Evolutionary conservation across 345 rosid genomes (phyloP).

Genomic region (Jatropha curcas): DNA sequence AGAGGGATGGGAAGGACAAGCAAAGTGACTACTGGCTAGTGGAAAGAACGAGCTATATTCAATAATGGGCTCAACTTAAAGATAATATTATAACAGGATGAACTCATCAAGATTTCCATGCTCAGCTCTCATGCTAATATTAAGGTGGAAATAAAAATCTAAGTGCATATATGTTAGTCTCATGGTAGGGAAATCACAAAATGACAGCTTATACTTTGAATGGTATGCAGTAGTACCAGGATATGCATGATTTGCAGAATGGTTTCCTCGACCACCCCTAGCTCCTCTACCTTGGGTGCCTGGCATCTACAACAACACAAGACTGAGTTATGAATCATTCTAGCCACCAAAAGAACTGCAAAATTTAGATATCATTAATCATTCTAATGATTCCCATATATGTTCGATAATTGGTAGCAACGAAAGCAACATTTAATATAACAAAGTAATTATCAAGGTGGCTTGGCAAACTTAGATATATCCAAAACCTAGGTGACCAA

Average conservation of each 20-base stretch:
- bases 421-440: background rate
- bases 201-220: no score
- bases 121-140: no score
- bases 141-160: background rate
- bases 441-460: background rate
- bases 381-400: background rate
- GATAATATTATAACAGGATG: background rate
- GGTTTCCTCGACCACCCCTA: conserved; percentile 53
- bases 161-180: background rate
- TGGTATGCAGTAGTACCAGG: no score
- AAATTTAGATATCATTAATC: background rate
- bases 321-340: background rate
- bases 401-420: background rate
- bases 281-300: conserved; percentile 39
- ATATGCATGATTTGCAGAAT: conserved; percentile 38
- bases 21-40: background rate
- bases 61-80: no score
- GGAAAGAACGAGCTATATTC: background rate
- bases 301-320: conserved; percentile 43
- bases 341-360: background rate
- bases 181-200: background rate
- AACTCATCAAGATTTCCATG: background rate
- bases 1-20: background rate
- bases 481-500: background rate
- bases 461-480: background rate